Evolutionary conservation across 192 early-diverging fungal species (phyloP).

Genomic region (Spizellomyces sp.): DNA sequence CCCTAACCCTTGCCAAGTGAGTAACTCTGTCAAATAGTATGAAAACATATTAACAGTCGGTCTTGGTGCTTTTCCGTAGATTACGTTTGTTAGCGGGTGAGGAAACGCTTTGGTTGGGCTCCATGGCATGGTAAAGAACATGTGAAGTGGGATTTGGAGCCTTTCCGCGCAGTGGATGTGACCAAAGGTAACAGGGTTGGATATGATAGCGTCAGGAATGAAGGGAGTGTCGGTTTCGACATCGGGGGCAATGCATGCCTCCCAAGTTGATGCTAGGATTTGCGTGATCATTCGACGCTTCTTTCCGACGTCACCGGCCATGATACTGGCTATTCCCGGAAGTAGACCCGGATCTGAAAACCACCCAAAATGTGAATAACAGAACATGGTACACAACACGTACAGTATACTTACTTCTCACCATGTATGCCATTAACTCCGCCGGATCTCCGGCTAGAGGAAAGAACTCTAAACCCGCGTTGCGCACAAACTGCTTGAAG

Average conservation of each 20-base stretch:
- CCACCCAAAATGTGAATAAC: not conserved
- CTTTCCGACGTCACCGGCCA: slow-evolving; percentile 57
- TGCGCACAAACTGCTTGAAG: slow-evolving; percentile 65
- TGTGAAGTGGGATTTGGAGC: slow-evolving; percentile 64
- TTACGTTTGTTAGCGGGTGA: slow-evolving; percentile 67
- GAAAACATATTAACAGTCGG: slow-evolving; percentile 65
- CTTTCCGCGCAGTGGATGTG: slow-evolving; percentile 73
- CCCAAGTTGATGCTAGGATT: slow-evolving; percentile 56
- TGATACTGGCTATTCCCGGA: slow-evolving; percentile 42
- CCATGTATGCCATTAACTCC: slow-evolving; percentile 66
- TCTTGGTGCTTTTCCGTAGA: slow-evolving; percentile 42
- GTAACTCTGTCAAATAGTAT: slow-evolving; percentile 69
- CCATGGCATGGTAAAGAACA: slow-evolving; percentile 76
- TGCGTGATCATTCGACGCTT: slow-evolving; percentile 69
- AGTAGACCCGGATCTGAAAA: slow-evolving; percentile 3
- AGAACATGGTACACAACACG: no score
- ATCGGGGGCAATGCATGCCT: slow-evolving; percentile 51
- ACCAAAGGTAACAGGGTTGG: slow-evolving; percentile 65
- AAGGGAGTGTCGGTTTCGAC: slow-evolving; percentile 1
- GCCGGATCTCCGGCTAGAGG: slow-evolving; percentile 65
- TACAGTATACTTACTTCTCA: slow-evolving; percentile 11
- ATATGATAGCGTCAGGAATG: slow-evolving; percentile 66
- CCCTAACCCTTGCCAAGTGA: slow-evolving; percentile 65
- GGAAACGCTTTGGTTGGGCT: slow-evolving; percentile 73
- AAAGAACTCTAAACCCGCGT: slow-evolving; percentile 70